phyloP scores from a whole-genome alignment of 2,329 filamentous ascomycete species.

The Trichoderma citrinoviride region DNA sequence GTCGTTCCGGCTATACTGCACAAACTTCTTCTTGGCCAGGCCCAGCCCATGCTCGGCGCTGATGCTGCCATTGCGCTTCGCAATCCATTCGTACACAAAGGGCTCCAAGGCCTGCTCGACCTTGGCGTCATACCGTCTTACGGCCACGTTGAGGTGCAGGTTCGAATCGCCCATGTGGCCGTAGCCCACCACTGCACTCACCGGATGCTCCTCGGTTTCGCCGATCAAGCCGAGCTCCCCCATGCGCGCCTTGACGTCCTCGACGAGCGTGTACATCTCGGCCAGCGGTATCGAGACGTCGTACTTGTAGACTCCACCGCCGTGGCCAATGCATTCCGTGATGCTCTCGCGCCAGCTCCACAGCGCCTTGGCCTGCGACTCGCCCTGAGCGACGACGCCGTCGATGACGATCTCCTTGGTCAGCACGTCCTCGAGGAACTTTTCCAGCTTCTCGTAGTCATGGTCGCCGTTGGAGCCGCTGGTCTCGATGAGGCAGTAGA shows the following conservation, averaged over 20 bases:
- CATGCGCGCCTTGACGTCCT: conserved; percentile 75
- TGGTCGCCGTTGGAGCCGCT: conserved; percentile 93
- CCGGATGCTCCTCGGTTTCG: conserved; percentile 71
- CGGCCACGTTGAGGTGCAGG: conserved; percentile 86
- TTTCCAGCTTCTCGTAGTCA: conserved; percentile 85
- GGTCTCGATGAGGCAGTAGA: conserved; percentile 96
- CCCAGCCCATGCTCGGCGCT: conserved; percentile 95
- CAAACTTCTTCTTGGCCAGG: conserved; percentile 91
- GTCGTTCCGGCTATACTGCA: conserved; percentile 86
- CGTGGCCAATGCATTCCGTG: conserved; percentile 82
- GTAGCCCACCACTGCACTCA: conserved; percentile 89
- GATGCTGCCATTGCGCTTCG: conserved; percentile 83
- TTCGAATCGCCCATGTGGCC: conserved; percentile 98
- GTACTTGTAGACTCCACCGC: conserved; percentile 97
- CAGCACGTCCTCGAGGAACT: conserved; percentile 91
- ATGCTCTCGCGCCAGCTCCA: conserved; percentile 96
- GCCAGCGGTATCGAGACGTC: conserved; percentile 89
- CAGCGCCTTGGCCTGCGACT: conserved; percentile 79
- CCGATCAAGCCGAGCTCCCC: conserved; percentile 72
- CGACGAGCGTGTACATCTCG: conserved; percentile 85
- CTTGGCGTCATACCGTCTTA: conserved; percentile 76
- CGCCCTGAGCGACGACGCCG: conserved; percentile 88
- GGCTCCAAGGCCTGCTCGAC: conserved; percentile 89
- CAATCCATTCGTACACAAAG: conserved; percentile 97
- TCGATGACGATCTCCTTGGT: conserved; percentile 80